These are phyloP conservation scores for Przewalskia tangutica DNA, from an alignment of 257 asterid species.

Conservation along the genomic window DNA sequence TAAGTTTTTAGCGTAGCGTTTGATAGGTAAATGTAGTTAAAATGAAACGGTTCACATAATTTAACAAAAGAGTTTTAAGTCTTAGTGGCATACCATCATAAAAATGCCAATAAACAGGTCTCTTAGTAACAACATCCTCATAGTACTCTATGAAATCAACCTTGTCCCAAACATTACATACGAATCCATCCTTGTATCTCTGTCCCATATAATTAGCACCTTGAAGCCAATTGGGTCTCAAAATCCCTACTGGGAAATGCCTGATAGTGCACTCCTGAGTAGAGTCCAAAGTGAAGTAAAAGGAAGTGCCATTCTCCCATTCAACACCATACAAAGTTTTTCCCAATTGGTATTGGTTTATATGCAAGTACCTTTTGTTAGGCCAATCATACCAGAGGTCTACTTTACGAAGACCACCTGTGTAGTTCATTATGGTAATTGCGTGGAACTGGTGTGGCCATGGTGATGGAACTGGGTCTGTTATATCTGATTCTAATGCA, in stretches of 20 bases:
- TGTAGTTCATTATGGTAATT: constrained; percentile 44
- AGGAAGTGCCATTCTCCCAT: constrained; percentile 70
- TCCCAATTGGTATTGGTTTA: constrained; percentile 58
- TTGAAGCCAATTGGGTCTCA: constrained; percentile 76
- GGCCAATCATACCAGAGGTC: constrained; percentile 94
- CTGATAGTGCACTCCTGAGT: constrained; percentile 27
- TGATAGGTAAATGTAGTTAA: too few relatives aligned
- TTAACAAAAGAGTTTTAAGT: too few relatives aligned
- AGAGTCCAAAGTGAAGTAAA: constrained; percentile 34
- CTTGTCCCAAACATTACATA: constrained; percentile 74
- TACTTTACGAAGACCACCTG: constrained; percentile 42
- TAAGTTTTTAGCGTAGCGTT: too few relatives aligned
- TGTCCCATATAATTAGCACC: constrained; percentile 71
- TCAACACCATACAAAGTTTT: constrained; percentile 41
- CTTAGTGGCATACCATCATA: constrained; percentile 29
- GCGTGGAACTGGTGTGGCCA: constrained; percentile 92
- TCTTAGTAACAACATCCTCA: constrained; percentile 59
- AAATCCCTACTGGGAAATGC: constrained; percentile 55
- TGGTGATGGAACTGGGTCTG: constrained; percentile 43
- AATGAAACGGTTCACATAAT: background rate
- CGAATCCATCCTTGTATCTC: constrained; percentile 44
- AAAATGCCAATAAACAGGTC: constrained; percentile 74
- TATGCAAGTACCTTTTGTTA: constrained; percentile 78
- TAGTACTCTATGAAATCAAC: constrained; percentile 57
- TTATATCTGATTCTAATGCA: background rate